Evolutionary conservation across 2,329 filamentous ascomycete genomes (phyloP).

Genomic region (Aspergillus sojae): DNA sequence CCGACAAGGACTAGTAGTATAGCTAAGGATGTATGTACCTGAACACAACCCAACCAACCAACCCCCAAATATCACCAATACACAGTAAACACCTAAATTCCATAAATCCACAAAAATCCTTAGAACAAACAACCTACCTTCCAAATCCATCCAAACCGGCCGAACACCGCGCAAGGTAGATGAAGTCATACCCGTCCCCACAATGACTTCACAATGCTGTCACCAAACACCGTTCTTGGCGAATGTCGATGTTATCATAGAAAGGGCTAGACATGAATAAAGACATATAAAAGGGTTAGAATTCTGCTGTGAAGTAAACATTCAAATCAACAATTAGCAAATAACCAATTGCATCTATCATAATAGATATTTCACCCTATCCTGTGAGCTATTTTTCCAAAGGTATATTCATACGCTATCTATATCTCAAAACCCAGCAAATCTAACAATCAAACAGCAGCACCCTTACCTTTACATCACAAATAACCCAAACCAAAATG

Average conservation of each 20-base stretch:
- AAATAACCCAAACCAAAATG: conserved; percentile 25
- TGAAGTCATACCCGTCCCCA: conserved; percentile 34
- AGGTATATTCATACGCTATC: too few relatives aligned
- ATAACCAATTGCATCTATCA: not conserved
- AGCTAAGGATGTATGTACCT: too few relatives aligned
- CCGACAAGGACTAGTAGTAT: too few relatives aligned
- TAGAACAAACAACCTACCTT: not conserved
- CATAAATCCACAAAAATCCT: not conserved
- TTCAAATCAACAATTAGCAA: not conserved
- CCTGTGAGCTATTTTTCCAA: too few relatives aligned
- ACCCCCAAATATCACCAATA: not conserved
- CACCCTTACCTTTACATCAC: not conserved
- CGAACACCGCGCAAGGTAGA: not conserved
- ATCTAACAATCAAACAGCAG: not conserved
- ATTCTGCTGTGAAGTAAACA: not conserved
- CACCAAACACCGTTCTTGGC: conserved; percentile 15
- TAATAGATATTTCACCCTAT: not conserved
- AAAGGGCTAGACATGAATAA: not conserved
- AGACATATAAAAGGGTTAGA: not conserved
- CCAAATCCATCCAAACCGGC: not conserved
- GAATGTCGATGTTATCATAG: conserved; percentile 6
- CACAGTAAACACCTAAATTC: not conserved
- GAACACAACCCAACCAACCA: not conserved
- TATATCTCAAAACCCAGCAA: too few relatives aligned
- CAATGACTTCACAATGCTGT: conserved; percentile 40